phyloP scores from a whole-genome alignment of 805 yeast species.

The Lipomyces sp. region DNA sequence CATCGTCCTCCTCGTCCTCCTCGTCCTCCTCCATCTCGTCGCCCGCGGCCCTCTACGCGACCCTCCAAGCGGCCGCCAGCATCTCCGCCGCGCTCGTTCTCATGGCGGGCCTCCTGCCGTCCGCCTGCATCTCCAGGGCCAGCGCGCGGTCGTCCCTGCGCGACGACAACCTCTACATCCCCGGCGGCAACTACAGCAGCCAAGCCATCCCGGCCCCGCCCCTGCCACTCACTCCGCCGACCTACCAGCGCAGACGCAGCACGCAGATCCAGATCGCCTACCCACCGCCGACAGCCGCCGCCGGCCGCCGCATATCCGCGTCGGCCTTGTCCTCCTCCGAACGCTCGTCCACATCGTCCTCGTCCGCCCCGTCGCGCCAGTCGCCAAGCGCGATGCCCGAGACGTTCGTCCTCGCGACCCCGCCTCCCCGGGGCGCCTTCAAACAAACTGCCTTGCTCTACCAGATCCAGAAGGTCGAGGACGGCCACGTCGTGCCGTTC shows the following conservation, averaged over 20 bases:
- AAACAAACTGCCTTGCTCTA: constrained; percentile 6
- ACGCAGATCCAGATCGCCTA: no score
- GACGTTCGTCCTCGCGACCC: constrained; percentile 13
- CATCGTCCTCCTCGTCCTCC: constrained; percentile 3
- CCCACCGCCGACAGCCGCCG: no score
- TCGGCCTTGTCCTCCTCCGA: neutral
- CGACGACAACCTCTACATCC: no score
- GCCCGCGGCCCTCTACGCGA: neutral
- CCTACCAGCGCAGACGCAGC: no score
- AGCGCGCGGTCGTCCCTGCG: no score
- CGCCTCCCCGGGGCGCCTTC: constrained; percentile 13
- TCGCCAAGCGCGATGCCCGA: neutral
- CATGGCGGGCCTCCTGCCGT: neutral
- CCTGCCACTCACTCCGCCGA: no score
- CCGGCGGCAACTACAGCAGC: no score
- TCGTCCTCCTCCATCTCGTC: neutral
- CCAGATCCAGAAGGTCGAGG: constrained; percentile 13
- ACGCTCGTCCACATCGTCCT: neutral
- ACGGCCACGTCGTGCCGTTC: constrained; percentile 6
- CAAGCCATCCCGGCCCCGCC: no score
- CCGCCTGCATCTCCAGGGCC: neutral
- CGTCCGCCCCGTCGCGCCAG: neutral
- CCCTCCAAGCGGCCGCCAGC: no score
- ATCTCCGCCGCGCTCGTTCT: neutral
- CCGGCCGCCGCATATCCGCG: neutral